Conservation (phyloP, 2,329 filamentous ascomycete genomes). For the Aspergillus viridinutans region DNA sequence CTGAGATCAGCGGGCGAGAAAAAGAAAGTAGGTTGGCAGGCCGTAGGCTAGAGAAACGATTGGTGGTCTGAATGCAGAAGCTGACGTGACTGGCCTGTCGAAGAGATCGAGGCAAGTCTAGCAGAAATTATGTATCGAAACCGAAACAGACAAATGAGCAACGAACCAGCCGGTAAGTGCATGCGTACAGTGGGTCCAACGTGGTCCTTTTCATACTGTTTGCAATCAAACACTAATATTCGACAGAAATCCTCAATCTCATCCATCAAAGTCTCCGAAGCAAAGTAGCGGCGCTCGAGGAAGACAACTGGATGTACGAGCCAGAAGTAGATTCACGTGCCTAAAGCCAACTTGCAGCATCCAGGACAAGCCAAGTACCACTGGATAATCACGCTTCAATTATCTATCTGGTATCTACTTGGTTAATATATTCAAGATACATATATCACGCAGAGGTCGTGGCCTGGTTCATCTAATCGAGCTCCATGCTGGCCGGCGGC, state of each 20-base stretch:
- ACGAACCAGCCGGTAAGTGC: constrained; percentile 60
- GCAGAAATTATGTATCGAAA: constrained; percentile 40
- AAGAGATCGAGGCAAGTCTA: constrained; percentile 45
- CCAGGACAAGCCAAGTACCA: not conserved
- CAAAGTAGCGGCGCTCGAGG: constrained; percentile 68
- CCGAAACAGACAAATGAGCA: constrained; percentile 50
- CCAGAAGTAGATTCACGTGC: constrained; percentile 51
- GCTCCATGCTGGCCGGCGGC: constrained; percentile 41
- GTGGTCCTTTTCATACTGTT: not conserved
- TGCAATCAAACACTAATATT: not conserved
- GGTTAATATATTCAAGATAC: constrained; percentile 3
- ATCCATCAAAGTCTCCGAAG: constrained; percentile 66
- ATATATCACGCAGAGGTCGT: constrained; percentile 1
- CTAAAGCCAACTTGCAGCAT: constrained; percentile 16
- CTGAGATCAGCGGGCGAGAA: constrained; percentile 28
- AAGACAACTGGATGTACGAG: constrained; percentile 92
- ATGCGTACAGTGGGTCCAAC: not conserved
- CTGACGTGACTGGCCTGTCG: constrained; percentile 2
- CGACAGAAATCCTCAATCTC: constrained; percentile 62
- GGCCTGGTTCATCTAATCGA: constrained; percentile 33
- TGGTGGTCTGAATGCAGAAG: not conserved
- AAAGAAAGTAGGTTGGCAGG: constrained; percentile 36
- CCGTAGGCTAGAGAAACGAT: not conserved
- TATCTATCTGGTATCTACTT: not conserved
- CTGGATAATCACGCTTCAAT: not conserved